Conservation (phyloP, 345 rosid species). For the Pugionium dolabratum region DNA sequence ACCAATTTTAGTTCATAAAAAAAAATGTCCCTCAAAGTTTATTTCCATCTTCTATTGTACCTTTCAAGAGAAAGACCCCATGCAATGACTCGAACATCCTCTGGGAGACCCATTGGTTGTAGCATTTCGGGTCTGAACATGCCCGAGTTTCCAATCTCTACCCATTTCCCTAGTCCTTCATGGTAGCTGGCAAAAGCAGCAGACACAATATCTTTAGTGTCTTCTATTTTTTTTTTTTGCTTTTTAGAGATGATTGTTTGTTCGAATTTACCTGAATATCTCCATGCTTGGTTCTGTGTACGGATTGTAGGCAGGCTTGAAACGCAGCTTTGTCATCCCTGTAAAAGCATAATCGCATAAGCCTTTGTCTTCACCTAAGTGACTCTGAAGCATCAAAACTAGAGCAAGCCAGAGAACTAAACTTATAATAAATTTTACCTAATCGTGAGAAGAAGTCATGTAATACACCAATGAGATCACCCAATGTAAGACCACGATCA, state of each 20-base stretch:
- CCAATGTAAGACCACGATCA: conserved; percentile 89
- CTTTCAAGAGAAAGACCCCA: conserved; percentile 99
- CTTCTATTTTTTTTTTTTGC: background rate
- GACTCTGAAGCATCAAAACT: conserved; percentile 16
- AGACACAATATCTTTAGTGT: conserved; percentile 10
- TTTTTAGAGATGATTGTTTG: conserved; percentile 5
- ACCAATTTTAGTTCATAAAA: background rate
- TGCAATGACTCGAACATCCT: conserved; percentile 84
- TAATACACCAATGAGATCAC: conserved; percentile 85
- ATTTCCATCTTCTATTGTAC: conserved; percentile 38
- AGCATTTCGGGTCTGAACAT: conserved; percentile 97
- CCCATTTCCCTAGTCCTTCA: conserved; percentile 79
- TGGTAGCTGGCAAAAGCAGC: conserved; percentile 59
- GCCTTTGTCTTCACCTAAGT: conserved; percentile 1
- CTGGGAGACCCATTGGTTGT: conserved; percentile 91
- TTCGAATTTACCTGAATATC: conserved; percentile 66
- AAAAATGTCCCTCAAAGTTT: background rate
- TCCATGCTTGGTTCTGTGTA: conserved; percentile 99
- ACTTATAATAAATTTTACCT: conserved; percentile 45
- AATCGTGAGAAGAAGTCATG: conserved; percentile 86
- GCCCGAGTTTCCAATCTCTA: conserved; percentile 95
- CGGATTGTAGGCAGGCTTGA: conserved; percentile 97
- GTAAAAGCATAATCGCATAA: conserved; percentile 16
- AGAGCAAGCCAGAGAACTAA: background rate
- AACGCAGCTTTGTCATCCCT: conserved; percentile 88